Conservation (phyloP, 1,284 basidiomycete genomes). For the Xanthoconium separans region DNA sequence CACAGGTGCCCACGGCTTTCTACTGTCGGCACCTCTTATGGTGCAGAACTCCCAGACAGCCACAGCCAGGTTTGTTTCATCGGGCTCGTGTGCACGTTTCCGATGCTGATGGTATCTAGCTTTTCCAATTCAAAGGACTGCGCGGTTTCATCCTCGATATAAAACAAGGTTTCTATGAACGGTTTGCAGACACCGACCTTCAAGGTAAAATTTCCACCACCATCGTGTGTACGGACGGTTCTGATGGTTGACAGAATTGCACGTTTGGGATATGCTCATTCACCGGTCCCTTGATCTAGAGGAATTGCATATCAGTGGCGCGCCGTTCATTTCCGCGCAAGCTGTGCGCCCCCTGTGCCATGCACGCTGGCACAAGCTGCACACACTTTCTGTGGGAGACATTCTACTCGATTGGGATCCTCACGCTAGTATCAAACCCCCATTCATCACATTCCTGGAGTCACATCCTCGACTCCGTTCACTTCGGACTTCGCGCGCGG, state of each 20-base stretch:
- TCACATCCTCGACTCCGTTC: slow-evolving; percentile 54
- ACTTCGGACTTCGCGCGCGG: slow-evolving; percentile 54
- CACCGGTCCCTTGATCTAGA: slow-evolving; percentile 59
- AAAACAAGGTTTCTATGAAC: slow-evolving; percentile 60
- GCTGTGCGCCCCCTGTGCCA: slow-evolving; percentile 38
- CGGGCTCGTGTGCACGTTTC: neutral
- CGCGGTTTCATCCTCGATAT: slow-evolving; percentile 57
- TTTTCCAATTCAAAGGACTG: slow-evolving; percentile 65
- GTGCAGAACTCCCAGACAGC: slow-evolving; percentile 52
- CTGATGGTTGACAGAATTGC: slow-evolving; percentile 20
- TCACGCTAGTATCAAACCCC: slow-evolving; percentile 41
- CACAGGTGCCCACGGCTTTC: slow-evolving; percentile 60
- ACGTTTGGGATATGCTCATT: slow-evolving; percentile 67
- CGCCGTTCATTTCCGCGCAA: slow-evolving; percentile 47
- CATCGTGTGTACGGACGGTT: neutral
- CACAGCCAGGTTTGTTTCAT: slow-evolving; percentile 56
- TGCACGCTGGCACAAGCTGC: slow-evolving; percentile 63
- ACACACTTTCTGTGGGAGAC: slow-evolving; percentile 58
- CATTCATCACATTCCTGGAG: slow-evolving; percentile 66
- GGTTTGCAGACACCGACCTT: slow-evolving; percentile 50
- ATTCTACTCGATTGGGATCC: slow-evolving; percentile 54
- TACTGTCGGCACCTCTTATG: slow-evolving; percentile 59
- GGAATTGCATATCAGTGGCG: slow-evolving; percentile 57
- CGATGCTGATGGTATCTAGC: slow-evolving; percentile 37
- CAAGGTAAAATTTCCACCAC: slow-evolving; percentile 44